Percentiles rank a stretch among this genome's conserved stretches.
These are phyloP conservation scores for Naganishia friedmannii DNA, from an alignment of 768 basidiomycete species.

Conservation along the genomic window DNA sequence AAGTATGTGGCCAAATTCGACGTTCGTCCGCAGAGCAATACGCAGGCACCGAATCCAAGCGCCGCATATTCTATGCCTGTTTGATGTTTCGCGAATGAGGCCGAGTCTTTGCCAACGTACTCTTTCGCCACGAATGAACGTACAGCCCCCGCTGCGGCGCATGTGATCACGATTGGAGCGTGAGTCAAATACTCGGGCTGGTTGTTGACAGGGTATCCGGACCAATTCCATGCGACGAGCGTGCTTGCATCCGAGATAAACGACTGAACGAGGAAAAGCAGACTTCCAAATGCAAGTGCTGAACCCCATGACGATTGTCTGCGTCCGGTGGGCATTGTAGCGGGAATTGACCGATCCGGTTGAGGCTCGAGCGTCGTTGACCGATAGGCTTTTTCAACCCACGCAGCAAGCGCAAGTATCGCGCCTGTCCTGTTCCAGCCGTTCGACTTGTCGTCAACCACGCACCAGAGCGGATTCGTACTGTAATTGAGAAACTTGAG, in stretches of 20 bases:
- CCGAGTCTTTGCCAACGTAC: neutral
- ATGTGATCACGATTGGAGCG: slow-evolving; percentile 10
- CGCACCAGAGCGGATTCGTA: slow-evolving; percentile 84
- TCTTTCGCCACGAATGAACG: neutral
- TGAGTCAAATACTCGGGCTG: slow-evolving; percentile 3
- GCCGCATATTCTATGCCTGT: neutral
- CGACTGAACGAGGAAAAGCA: slow-evolving; percentile 68
- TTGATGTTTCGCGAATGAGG: neutral
- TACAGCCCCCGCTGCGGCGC: neutral
- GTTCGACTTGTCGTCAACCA: slow-evolving; percentile 64
- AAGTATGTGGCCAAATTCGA: neutral
- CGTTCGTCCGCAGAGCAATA: neutral
- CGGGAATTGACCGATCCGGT: slow-evolving; percentile 23
- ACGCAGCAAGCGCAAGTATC: slow-evolving; percentile 60
- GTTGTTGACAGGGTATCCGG: slow-evolving; percentile 65
- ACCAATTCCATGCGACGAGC: slow-evolving; percentile 83
- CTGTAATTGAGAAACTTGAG: slow-evolving; percentile 75
- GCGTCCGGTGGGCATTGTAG: neutral
- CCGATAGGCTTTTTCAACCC: slow-evolving; percentile 56
- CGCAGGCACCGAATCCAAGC: slow-evolving; percentile 46
- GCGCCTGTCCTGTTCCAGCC: slow-evolving; percentile 71
- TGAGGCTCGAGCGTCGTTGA: slow-evolving; percentile 25
- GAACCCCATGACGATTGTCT: slow-evolving; percentile 11
- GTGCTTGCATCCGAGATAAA: slow-evolving; percentile 73
- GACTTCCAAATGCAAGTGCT: slow-evolving; percentile 40